Base-by-base conservation (phyloP, 768 basidiomycete genomes). In the Pisolithus albus region DNA sequence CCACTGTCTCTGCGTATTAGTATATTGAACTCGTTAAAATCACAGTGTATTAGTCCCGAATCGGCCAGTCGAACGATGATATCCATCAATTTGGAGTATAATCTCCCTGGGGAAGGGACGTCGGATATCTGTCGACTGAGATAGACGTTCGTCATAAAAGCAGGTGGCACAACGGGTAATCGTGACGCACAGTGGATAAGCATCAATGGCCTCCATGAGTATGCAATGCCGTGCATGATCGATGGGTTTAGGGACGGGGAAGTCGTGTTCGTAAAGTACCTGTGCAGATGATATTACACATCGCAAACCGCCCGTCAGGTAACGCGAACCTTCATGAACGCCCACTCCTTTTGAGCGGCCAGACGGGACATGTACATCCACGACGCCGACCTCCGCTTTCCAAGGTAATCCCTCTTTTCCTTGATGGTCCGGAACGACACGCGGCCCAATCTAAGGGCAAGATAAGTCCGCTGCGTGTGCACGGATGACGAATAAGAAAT, bases 291-390 rank as follows among this genome's bases (percentile, higher is more conserved):
- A 13, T 19, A 21, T 53, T 46, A 53, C 21, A 9, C 15, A 18
- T 11, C 34, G 15, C 13, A 34, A 5, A 18, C n/a, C 5, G 30
- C 19, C 18, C 24, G 44, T 23, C 10, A 47, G 38, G 30, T 11
- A 8, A 47, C 18, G 44, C 60, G 40, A 19, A 92, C 95, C 78
- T 96, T 97, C 91, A 99, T 95, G 68, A 98, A 99, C 1, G 91
- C 92, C 81, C 85, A 99, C 66, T 99, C 96, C 64, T 97, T 98
- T 72, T 95, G 87, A 8, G 96, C 96, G 16, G 94, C 87, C 43
- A 99, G 71, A 19, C 96, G 81, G 19, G 92, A 94, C 90, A 99
- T 91, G 70, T 97, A 98, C 93, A 98, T 96, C 96, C 96, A 99
- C 16, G 91, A 91, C 1, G 96, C 95, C 16, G 87, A 90, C 69